Evolutionary conservation across 2,329 filamentous ascomycete species (phyloP), one percentile per base, ranked within the genome.

Genomic region (Blastomyces emzantsi): DNA sequence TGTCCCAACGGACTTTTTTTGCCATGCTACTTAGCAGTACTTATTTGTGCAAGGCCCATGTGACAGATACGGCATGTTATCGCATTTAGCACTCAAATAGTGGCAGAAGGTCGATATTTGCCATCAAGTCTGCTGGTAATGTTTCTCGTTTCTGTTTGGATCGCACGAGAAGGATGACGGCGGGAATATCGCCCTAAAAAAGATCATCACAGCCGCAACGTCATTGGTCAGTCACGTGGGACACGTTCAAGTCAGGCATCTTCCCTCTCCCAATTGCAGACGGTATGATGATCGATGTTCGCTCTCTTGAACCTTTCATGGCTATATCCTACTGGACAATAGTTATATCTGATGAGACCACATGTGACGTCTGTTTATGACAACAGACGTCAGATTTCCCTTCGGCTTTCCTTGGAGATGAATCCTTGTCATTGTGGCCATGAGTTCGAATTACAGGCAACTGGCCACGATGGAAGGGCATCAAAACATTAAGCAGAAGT

Each of bases 191-290:
- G 28, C 52, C 52, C 25, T 55, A 55, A 36, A 19, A 33, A 30
- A 17, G 25, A 33, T 55, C 52, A 5, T n/a, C 15, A 7, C 30
- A 36, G 54, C 17, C 28, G 17, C 19, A 13, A 39, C 54, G 54
- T 56, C 54, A 47, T 45, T 25, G 41, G 55, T 3, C 13, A 41
- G n/a, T 58, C 55, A 58, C 55, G 55, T 58, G 55, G 55, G n/a
- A n/a, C 17, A 33, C 8, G 4, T 3, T 25, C 17, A 30, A 52
- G 9, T 25, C 49, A 52, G 49, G 3, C 36, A 13, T 39, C 36
- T 11, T 11, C 36, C 36, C 2, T 39, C 2, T 39, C 9, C 33
- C 9, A 2, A 3, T 11, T 13, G 36, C 36, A 36, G 33, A 36
- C 28, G 33, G 33, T 8, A 39, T 2, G 36, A 39, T 39, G 36